Base-by-base conservation (phyloP, 805 yeast species). In the Wickerhamiella siamensis region DNA sequence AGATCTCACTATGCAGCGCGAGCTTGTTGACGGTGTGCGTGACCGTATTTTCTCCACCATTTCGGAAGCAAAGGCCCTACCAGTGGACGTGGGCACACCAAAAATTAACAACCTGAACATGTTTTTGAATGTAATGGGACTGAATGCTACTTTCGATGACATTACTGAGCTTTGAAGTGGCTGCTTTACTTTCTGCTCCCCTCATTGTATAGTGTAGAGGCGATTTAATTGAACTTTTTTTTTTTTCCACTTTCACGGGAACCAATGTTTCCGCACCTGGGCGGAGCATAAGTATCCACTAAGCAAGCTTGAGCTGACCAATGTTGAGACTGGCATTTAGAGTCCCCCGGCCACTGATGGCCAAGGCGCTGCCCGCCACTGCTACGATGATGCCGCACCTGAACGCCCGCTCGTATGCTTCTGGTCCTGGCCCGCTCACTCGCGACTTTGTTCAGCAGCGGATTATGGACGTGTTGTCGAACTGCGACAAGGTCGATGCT, bases 121-220 rank as follows among this genome's bases (percentile, higher is more conserved):
- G 71, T 87, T 86, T 66, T 72, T 88, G 63, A 91, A 88, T 52
- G 96, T 87, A 37, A 86, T 88, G 93, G 98, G 98, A 5, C 71
- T 88, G 49, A 83, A 82, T 45, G 95, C 96, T 4, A 82, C 83
- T 50, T 91, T 83, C 53, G 79, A 77, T 43, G 95, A 83, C 59
- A 87, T 87, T 56, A 74, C 79, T 33, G 95, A 86, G 63, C 67
- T 87, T 45, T 24, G 29, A 12, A 24, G 29, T 24, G 12, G 29
- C 29, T 24, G 29, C 12, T 8, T 24, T 8, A 24, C n/a, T n/a
- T n/a, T n/a, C n/a, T n/a, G n/a, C n/a, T n/a, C n/a, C n/a, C n/a
- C n/a, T n/a, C n/a, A n/a, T n/a, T n/a, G n/a, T n/a, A n/a, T n/a
- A n/a, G n/a, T n/a, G n/a, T n/a, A n/a, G n/a, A n/a, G n/a, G n/a